Evolutionary conservation across 2,329 filamentous ascomycete species (phyloP).

Genomic region (Talaromyces sp.): DNA sequence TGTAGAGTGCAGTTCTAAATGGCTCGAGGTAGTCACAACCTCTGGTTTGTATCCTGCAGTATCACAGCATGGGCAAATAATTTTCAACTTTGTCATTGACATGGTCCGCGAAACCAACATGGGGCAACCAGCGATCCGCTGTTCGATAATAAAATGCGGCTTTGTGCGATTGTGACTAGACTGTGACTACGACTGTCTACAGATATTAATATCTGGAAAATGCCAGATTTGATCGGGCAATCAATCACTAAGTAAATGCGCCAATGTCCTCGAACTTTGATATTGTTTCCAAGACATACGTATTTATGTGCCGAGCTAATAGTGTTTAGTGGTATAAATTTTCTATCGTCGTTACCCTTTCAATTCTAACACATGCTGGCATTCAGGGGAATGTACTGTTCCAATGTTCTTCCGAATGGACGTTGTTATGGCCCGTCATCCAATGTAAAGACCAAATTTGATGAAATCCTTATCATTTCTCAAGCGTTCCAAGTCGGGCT

Average conservation of each 20-base stretch:
- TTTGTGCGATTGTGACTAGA: slow-evolving; percentile 26
- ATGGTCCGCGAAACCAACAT: slow-evolving; percentile 26
- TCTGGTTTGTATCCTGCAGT: slow-evolving; percentile 18
- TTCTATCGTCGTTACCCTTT: too few species aligned
- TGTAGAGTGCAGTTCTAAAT: slow-evolving; percentile 52
- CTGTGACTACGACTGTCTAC: slow-evolving; percentile 31
- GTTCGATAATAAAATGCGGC: slow-evolving; percentile 20
- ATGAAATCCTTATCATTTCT: slow-evolving; percentile 38
- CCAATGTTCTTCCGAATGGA: too few species aligned
- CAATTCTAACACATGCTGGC: too few species aligned
- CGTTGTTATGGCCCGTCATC: slow-evolving; percentile 12
- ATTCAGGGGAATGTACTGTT: too few species aligned
- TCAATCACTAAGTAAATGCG: slow-evolving; percentile 28
- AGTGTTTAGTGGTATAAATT: too few species aligned
- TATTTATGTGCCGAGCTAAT: too few species aligned
- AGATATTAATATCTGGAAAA: slow-evolving; percentile 31
- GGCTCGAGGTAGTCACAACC: slow-evolving; percentile 28
- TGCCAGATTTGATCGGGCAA: slow-evolving; percentile 29
- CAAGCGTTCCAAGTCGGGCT: slow-evolving; percentile 44
- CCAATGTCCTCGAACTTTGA: slow-evolving; percentile 12
- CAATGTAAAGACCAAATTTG: slow-evolving; percentile 33
- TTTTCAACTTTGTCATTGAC: slow-evolving; percentile 26
- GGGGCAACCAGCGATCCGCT: slow-evolving; percentile 25
- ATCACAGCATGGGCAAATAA: slow-evolving; percentile 26
- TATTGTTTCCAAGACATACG: background rate